phyloP scores from a whole-genome alignment of 495 filamentous ascomycete genomes.

The Extremus antarcticus region DNA sequence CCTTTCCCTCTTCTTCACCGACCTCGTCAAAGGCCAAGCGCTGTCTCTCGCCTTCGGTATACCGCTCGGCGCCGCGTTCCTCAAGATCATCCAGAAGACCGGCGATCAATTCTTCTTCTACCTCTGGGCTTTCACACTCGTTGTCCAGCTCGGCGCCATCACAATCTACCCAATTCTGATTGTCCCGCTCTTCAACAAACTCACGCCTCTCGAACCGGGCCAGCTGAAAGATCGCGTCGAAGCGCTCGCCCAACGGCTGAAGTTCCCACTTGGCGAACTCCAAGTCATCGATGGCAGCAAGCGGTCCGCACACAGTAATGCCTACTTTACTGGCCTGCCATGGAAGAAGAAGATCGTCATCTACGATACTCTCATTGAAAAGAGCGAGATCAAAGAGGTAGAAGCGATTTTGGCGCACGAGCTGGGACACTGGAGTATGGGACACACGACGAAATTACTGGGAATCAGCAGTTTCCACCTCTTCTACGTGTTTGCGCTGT shows the following conservation, averaged over 20 bases:
- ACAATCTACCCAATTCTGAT: constrained; percentile 94
- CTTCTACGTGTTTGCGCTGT: constrained; percentile 92
- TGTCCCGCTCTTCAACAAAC: constrained; percentile 94
- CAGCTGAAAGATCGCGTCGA: constrained; percentile 81
- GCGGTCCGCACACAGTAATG: constrained; percentile 92
- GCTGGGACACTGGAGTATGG: constrained; percentile 90
- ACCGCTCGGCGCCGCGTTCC: constrained; percentile 80
- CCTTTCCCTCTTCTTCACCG: constrained; percentile 72
- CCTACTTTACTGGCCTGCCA: constrained; percentile 94
- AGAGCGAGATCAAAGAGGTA: constrained; percentile 81
- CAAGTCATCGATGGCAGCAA: constrained; percentile 97
- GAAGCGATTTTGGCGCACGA: constrained; percentile 92
- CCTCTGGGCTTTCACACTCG: constrained; percentile 83
- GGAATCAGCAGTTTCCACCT: constrained; percentile 70
- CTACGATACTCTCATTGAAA: constrained; percentile 93
- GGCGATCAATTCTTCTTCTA: constrained; percentile 94
- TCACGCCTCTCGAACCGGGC: constrained; percentile 82
- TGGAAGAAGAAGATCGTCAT: constrained; percentile 99
- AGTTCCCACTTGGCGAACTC: constrained; percentile 84
- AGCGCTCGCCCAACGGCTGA: constrained; percentile 65
- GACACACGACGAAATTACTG: constrained; percentile 88
- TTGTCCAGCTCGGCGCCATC: constrained; percentile 82
- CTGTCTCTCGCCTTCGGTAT: constrained; percentile 67
- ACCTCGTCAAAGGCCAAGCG: constrained; percentile 83
- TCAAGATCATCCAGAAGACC: constrained; percentile 83